Evolutionary conservation across 2,329 filamentous ascomycete genomes (phyloP).

Genomic region (Fusarium torreyae): DNA sequence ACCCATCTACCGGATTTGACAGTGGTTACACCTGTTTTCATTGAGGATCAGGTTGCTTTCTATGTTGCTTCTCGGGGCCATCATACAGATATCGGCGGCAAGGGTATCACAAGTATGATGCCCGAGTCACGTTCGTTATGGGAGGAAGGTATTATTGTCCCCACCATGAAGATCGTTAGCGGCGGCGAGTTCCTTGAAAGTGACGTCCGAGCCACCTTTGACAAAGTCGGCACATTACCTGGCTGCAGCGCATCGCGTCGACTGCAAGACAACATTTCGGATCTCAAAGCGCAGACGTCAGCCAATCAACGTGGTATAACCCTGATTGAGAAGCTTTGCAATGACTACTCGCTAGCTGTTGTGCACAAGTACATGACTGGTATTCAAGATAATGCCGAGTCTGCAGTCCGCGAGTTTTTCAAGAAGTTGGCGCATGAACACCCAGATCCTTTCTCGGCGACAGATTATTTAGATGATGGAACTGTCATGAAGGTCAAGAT

Average conservation of each 20-base stretch:
- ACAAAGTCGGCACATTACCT: constrained; percentile 54
- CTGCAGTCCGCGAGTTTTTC: constrained; percentile 53
- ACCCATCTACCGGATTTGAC: constrained; percentile 61
- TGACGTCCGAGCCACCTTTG: constrained; percentile 51
- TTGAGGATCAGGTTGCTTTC: constrained; percentile 53
- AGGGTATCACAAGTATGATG: constrained; percentile 20
- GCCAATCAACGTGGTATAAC: constrained; percentile 60
- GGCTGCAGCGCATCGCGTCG: constrained; percentile 57
- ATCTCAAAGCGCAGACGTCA: constrained; percentile 61
- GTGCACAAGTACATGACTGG: constrained; percentile 58
- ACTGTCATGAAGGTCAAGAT: constrained; percentile 54
- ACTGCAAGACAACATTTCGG: constrained; percentile 60
- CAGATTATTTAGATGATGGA: constrained; percentile 57
- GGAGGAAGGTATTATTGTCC: constrained; percentile 61
- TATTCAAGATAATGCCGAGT: constrained; percentile 57
- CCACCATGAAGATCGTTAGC: constrained; percentile 57
- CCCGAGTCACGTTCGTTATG: constrained; percentile 44
- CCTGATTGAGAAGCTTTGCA: constrained; percentile 53
- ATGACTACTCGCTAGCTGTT: constrained; percentile 52
- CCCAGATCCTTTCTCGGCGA: constrained; percentile 43
- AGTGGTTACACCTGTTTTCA: constrained; percentile 59
- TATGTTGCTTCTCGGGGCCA: constrained; percentile 56
- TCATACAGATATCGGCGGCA: constrained; percentile 55
- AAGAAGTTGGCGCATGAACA: constrained; percentile 62
- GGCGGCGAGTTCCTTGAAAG: constrained; percentile 55